These are phyloP conservation scores for Vitis riparia DNA, from an alignment of 164 flowering plant genomes.

Conservation along the genomic window DNA sequence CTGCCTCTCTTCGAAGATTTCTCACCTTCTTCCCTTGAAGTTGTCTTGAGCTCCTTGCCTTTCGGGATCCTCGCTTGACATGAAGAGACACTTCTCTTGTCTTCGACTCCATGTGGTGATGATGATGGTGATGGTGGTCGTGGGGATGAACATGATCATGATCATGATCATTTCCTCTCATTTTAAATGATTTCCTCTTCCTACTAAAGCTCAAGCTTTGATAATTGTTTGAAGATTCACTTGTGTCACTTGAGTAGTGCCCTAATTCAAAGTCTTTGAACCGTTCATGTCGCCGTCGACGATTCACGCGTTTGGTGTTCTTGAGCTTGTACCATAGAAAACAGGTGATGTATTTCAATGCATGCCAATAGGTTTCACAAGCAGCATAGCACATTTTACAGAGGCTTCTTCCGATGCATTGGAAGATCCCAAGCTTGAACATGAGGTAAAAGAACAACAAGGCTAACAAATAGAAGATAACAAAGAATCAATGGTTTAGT, in stretches of 20 bases:
- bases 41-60: slow-evolving; percentile 25
- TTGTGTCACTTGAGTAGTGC: slow-evolving; percentile 33
- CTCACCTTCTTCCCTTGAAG: slow-evolving; percentile 23
- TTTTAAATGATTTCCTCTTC: slow-evolving; percentile 29
- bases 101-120: slow-evolving; percentile 23
- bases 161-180: slow-evolving; percentile 28
- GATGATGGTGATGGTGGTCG: slow-evolving; percentile 6
- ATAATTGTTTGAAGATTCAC: slow-evolving; percentile 9
- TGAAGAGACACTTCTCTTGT: slow-evolving; percentile 27
- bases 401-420: slow-evolving; percentile 62
- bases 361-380: slow-evolving; percentile 53
- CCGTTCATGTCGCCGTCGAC: slow-evolving; percentile 27
- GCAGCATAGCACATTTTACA: slow-evolving; percentile 71
- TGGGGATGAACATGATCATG: slow-evolving; percentile 13
- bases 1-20: slow-evolving; percentile 10
- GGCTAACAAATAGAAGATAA: slow-evolving; percentile 29
- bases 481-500: not conserved
- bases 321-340: slow-evolving; percentile 58
- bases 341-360: slow-evolving; percentile 42
- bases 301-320: slow-evolving; percentile 57
- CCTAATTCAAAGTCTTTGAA: slow-evolving; percentile 49
- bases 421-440: slow-evolving; percentile 61
- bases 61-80: slow-evolving; percentile 24
- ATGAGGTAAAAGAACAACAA: slow-evolving; percentile 56
- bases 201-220: slow-evolving; percentile 14